A percentile compares a stretch with the other conserved stretches of the same genome.
Conservation (phyloP, 1,284 basidiomycete genomes). For the Spongiforma sp. region DNA sequence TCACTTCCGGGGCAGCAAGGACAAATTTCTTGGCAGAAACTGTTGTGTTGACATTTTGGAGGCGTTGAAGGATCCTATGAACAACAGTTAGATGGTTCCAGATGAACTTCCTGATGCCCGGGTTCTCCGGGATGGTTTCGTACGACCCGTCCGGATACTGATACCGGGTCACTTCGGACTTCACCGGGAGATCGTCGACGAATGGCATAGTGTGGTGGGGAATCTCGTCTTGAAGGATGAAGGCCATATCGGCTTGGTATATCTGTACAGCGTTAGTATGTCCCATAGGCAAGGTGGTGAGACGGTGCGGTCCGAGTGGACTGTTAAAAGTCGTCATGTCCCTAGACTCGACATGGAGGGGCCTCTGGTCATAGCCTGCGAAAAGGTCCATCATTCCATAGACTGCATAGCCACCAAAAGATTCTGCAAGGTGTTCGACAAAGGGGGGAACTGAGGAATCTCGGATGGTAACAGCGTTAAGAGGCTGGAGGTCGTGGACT, state of each 20-base stretch:
- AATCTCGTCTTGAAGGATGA: neutral
- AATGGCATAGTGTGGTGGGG: neutral
- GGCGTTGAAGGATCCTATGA: neutral
- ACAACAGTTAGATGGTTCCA: neutral
- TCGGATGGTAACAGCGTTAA: neutral
- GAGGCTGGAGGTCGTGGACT: too few relatives aligned
- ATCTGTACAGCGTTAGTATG: neutral
- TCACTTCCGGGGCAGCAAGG: neutral
- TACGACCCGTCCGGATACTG: neutral
- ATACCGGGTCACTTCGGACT: neutral
- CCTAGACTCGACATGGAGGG: too few relatives aligned
- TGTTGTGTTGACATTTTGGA: neutral
- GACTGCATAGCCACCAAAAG: neutral
- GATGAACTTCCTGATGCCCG: neutral
- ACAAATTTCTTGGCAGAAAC: neutral
- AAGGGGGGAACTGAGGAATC: neutral
- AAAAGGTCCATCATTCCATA: too few relatives aligned
- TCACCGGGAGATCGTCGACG: neutral
- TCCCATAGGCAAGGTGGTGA: neutral
- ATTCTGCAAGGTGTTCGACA: neutral
- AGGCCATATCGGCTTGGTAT: neutral
- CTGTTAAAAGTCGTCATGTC: neutral
- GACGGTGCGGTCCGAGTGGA: neutral
- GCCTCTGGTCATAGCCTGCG: neutral
- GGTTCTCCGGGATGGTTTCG: too few relatives aligned